Evolutionary conservation across 2,329 filamentous ascomycete genomes (phyloP).

Genomic region (Diaporthe sp.): DNA sequence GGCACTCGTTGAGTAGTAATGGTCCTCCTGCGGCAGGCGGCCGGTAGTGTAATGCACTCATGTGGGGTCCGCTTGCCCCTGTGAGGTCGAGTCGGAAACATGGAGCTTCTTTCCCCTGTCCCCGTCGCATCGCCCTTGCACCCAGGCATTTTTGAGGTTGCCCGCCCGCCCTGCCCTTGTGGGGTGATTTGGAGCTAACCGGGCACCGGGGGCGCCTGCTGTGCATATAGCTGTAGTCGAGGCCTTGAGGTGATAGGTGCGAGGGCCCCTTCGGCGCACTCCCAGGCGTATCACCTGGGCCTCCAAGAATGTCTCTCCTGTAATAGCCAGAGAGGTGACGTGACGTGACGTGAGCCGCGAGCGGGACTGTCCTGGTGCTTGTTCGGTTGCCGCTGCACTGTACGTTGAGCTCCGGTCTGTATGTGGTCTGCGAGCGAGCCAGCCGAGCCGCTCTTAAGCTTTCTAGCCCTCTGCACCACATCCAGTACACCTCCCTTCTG

Average conservation of each 20-base stretch:
- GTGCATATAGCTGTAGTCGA: constrained; percentile 13
- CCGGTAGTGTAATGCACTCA: constrained; percentile 35
- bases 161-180: constrained; percentile 24
- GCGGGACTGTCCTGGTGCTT: constrained; percentile 17
- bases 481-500: constrained; percentile 13
- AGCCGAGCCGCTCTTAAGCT: constrained; percentile 22
- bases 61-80: constrained; percentile 25
- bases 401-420: constrained; percentile 28
- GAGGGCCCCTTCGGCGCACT: constrained; percentile 3
- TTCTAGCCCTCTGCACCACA: constrained; percentile 18
- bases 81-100: constrained; percentile 32
- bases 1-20: neutral
- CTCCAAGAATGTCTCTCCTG: neutral
- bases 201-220: constrained; percentile 1
- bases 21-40: neutral
- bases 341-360: constrained; percentile 24
- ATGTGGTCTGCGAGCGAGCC: constrained; percentile 24
- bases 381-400: constrained; percentile 10
- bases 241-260: neutral
- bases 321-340: constrained; percentile 13
- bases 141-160: constrained; percentile 23
- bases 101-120: constrained; percentile 30
- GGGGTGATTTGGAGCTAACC: constrained; percentile 27
- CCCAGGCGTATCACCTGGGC: neutral
- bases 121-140: constrained; percentile 20